Evolutionary conservation across 169 alveolate genomes (phyloP), one percentile per base, ranked within the genome.

Genomic region (Amoebophrya sp.): DNA sequence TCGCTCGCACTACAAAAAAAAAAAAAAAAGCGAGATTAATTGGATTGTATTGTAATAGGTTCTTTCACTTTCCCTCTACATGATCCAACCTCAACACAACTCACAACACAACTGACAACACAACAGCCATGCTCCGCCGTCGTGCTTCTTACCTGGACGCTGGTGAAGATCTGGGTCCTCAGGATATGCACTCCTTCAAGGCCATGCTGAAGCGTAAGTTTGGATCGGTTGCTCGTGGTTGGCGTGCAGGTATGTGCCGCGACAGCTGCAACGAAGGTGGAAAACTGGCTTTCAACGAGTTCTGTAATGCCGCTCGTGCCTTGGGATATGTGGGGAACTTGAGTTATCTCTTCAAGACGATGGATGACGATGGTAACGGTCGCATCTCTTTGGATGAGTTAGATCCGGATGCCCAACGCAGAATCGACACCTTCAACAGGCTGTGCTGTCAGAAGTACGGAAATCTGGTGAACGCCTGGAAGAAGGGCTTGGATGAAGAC

Each of bases 261-360:
- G 83, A 65, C 0, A 36, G 18, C 2, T 6, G 33, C 33, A 65
- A 65, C 83, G 83, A 65, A 36, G 83, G 83, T 10, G n/a, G n/a
- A 1, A 65, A 65, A 18, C 83, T 65, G 10, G 83, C 83, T 6
- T 65, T 65, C n/a, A 36, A 26, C 36, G 83, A 65, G 83, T 65
- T 65, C 83, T 65, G 83, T 36, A 65, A 65, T 36, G 83, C 36
- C 3, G 83, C 83, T 29, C 12, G 83, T 26, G 83, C 83, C 33
- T 65, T 65, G 83, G 83, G 83, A 26, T 65, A 65, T 36, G n/a
- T 36, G 26, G 83, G 83, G 83, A 65, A 65, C 83, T 26, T 65
- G 10, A 26, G 39, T 1, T 36, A 26, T 6, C 26, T 65, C 2
- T 65, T 65, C 26, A 65, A 65, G n/a, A 65, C 83, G 33, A 29